phyloP scores from a whole-genome alignment of 2,329 filamentous ascomycete genomes.

The Plenodomus lindquistii region DNA sequence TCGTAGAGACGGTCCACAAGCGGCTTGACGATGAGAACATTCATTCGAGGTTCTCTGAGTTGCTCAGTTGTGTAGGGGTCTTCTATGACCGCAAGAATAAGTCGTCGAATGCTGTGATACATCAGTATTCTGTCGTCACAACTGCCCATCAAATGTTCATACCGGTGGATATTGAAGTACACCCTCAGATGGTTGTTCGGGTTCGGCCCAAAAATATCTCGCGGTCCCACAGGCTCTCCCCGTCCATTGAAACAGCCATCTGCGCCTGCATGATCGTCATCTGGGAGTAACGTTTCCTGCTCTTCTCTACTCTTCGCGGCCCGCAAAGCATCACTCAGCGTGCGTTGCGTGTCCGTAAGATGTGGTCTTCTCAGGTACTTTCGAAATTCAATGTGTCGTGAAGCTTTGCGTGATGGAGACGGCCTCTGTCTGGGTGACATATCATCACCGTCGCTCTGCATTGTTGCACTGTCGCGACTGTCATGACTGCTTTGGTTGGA shows the following conservation, averaged over 20 bases:
- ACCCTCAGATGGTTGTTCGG: conserved; percentile 68
- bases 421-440: conserved; percentile 26
- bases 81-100: conserved; percentile 57
- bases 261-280: conserved; percentile 50
- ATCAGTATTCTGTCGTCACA: not conserved
- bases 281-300: conserved; percentile 52
- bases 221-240: conserved; percentile 36
- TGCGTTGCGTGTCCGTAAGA: conserved; percentile 36
- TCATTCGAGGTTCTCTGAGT: conserved; percentile 79
- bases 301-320: conserved; percentile 52
- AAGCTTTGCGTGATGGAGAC: conserved; percentile 19
- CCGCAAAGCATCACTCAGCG: conserved; percentile 43
- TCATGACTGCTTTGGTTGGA: conserved; percentile 16
- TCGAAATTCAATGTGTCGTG: conserved; percentile 37
- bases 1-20: conserved; percentile 84
- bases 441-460: conserved; percentile 22
- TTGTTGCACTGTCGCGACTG: conserved; percentile 24
- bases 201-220: conserved; percentile 53
- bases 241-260: conserved; percentile 51
- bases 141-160: conserved; percentile 1
- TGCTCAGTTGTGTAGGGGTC: conserved; percentile 74
- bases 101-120: conserved; percentile 45
- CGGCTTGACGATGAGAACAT: conserved; percentile 76
- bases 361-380: conserved; percentile 40
- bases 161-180: conserved; percentile 76